These are phyloP conservation scores for Fusarium zealandicum DNA, from an alignment of 2,329 filamentous ascomycete species.

Conservation along the genomic window DNA sequence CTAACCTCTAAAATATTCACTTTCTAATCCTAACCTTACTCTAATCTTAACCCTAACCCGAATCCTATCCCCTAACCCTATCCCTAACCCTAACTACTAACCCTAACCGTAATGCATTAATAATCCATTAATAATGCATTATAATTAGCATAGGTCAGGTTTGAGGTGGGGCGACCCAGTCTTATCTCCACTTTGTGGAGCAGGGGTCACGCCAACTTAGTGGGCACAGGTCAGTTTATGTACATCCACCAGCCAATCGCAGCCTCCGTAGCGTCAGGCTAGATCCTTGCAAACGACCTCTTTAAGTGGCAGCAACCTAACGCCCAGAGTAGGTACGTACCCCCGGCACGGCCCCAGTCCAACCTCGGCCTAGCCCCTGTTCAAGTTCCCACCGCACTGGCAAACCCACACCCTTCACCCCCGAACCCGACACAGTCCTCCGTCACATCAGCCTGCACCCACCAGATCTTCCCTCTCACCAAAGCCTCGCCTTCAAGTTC, in stretches of 20 bases:
- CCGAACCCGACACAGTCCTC: slow-evolving; percentile 29
- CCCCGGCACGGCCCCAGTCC: neutral
- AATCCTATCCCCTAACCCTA: too few relatives aligned
- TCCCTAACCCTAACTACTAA: too few relatives aligned
- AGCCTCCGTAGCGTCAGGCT: neutral
- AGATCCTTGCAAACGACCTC: slow-evolving; percentile 18
- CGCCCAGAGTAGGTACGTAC: neutral
- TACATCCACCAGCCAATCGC: slow-evolving; percentile 12
- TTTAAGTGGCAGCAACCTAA: neutral
- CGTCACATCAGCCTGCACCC: slow-evolving; percentile 36
- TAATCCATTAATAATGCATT: too few relatives aligned
- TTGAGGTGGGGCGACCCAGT: too few relatives aligned
- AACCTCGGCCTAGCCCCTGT: slow-evolving; percentile 2
- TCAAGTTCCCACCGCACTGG: neutral
- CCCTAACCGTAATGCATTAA: too few relatives aligned
- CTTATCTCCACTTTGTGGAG: too few relatives aligned
- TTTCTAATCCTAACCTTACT: too few relatives aligned
- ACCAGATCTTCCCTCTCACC: slow-evolving; percentile 34
- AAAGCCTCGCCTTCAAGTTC: slow-evolving; percentile 33
- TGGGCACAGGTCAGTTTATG: too few relatives aligned
- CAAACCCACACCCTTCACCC: slow-evolving; percentile 23
- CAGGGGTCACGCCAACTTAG: too few relatives aligned
- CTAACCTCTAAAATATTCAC: too few relatives aligned
- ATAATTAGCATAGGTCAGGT: too few relatives aligned
- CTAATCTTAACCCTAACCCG: too few relatives aligned